Evolutionary conservation across 768 basidiomycete species (phyloP), one percentile per base, ranked within the genome.

Genomic region (Auricularia heimuer): DNA sequence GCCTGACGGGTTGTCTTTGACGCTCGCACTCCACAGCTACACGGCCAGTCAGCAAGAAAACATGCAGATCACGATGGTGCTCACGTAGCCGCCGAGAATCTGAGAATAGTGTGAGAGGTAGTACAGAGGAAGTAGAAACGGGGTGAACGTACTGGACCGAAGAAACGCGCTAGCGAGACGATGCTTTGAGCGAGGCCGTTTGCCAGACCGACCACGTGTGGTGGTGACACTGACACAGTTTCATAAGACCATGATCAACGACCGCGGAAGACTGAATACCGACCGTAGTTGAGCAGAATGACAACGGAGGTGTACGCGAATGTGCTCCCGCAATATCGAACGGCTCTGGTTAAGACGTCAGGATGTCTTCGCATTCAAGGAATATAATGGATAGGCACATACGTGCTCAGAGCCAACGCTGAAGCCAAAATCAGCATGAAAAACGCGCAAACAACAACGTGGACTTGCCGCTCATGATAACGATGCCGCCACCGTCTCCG

Each of bases 171-270:
- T 33, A 96, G 85, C 68, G 92, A 94, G 67, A 96, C 95, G 37
- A 93, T 90, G 71, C 92, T 94, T 75, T 99, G 97, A 0, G 94
- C 97, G 24, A 96, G 85, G 18, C 96, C 97, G 72, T 98, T 99
- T 10, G 96, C 92, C 66, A 92, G 85, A 6, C 94, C 92, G 47
- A 98, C 85, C 7, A 92, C 86, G 45, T 82, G 81, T 1, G 94
- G 93, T 2, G 96, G 94, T 0, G 94, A 92, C 90, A 96, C 92
- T 42, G 39, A 14, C 7, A 42, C 29, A 29, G 29, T 29, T 29
- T 29, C 29, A 29, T 29, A 29, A 29, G 29, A 29, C 29, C 29
- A 29, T 29, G 29, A 29, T 29, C 29, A 29, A 42, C 39, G 39
- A 42, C 94, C 65, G 61, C 64, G 29, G 29, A 29, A 29, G 29